Evolutionary conservation across 805 yeast genomes (phyloP).

Genomic region (Spathaspora hagerdaliae): DNA sequence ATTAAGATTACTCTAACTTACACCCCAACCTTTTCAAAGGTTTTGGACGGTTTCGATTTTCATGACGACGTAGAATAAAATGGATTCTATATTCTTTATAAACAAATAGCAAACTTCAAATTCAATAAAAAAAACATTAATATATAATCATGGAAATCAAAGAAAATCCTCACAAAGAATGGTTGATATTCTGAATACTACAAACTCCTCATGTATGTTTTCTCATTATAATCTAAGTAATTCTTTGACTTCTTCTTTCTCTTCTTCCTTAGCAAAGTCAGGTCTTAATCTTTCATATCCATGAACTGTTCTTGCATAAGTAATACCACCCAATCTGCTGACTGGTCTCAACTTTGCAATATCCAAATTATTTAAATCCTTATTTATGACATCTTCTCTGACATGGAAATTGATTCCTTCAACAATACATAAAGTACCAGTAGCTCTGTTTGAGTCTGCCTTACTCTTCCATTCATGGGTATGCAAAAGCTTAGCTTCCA

Average conservation of each 20-base stretch:
- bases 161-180: too few relatives aligned
- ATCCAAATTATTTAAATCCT: conserved; percentile 37
- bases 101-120: too few relatives aligned
- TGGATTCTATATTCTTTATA: too few relatives aligned
- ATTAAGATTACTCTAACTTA: too few relatives aligned
- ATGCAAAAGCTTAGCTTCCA: conserved; percentile 50
- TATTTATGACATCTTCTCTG: conserved; percentile 50
- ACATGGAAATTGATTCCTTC: conserved; percentile 59
- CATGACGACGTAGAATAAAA: too few relatives aligned
- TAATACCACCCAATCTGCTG: conserved; percentile 46
- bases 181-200: too few relatives aligned
- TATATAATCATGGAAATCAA: too few relatives aligned
- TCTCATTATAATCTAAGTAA: neutral
- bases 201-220: too few relatives aligned
- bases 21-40: too few relatives aligned
- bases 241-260: conserved; percentile 3
- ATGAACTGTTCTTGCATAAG: conserved; percentile 41
- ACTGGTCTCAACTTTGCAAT: conserved; percentile 49
- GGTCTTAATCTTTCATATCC: conserved; percentile 49
- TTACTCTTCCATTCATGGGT: conserved; percentile 44
- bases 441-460: conserved; percentile 23
- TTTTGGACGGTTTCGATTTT: too few relatives aligned
- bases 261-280: conserved; percentile 19
- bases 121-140: too few relatives aligned
- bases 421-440: conserved; percentile 41